Percentiles rank a stretch among this genome's conserved stretches.
phyloP scores from a whole-genome alignment of 108 stramenopile species.

The Cyclotella kingstonii region DNA sequence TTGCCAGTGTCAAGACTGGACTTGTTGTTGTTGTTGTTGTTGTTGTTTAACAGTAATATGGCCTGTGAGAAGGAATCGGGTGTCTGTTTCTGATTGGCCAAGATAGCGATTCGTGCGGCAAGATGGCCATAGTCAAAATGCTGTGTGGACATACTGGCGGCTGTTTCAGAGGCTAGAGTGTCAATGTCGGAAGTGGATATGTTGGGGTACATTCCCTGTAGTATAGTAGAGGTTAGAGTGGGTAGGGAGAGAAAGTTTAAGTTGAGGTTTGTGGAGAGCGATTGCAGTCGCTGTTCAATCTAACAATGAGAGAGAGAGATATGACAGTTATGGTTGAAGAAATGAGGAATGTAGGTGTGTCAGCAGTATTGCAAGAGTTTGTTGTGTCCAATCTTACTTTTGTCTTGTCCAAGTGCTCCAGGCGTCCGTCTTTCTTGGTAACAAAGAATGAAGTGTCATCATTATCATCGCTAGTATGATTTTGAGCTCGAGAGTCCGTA shows the following conservation, averaged over 20 bases:
- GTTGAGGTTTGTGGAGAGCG: conserved; percentile 49
- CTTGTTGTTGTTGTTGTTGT: too few relatives aligned
- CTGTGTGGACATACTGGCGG: conserved; percentile 90
- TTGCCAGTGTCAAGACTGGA: too few relatives aligned
- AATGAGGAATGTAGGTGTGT: background rate
- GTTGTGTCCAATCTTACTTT: conserved; percentile 32
- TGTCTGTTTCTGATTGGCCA: conserved; percentile 87
- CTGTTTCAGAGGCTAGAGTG: conserved; percentile 92
- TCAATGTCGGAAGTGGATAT: conserved; percentile 91
- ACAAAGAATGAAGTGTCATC: too few relatives aligned
- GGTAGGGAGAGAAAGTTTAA: conserved; percentile 43
- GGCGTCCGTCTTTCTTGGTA: conserved; percentile 34
- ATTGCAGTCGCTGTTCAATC: conserved; percentile 46
- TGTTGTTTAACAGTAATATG: conserved; percentile 54
- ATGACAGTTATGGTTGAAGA: background rate
- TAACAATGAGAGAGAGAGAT: conserved; percentile 8
- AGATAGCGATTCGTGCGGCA: conserved; percentile 88
- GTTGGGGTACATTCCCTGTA: conserved; percentile 81
- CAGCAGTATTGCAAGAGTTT: background rate
- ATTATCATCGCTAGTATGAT: too few relatives aligned
- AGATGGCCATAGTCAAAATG: conserved; percentile 92
- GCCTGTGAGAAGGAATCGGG: conserved; percentile 82
- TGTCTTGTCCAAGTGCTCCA: conserved; percentile 44
- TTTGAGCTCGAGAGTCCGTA: too few relatives aligned
- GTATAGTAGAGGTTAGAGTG: conserved; percentile 56